Evolutionary conservation across 805 yeast genomes (phyloP).

Genomic region (Candida orba): DNA sequence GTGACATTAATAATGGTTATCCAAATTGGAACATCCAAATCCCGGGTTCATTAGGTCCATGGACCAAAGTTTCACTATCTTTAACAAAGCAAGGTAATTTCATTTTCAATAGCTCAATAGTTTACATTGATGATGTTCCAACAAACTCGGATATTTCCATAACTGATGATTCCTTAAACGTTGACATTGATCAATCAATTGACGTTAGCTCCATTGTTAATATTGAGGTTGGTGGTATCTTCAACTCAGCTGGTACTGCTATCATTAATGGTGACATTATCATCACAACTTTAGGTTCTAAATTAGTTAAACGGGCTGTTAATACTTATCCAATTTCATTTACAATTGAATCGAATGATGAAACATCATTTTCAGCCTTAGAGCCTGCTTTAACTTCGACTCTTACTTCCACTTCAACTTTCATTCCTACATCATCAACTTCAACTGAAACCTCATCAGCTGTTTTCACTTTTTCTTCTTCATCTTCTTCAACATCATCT

Average conservation of each 20-base stretch:
- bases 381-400: not conserved
- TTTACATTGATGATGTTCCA: conserved; percentile 2
- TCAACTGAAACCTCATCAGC: too few species aligned
- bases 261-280: not conserved
- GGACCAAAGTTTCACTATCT: not conserved
- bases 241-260: conserved; percentile 1
- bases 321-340: not conserved
- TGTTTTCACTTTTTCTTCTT: not conserved
- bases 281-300: not conserved
- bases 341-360: not conserved
- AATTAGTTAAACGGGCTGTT: not conserved
- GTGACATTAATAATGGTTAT: not conserved
- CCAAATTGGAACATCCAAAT: conserved; percentile 1
- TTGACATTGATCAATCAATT: not conserved
- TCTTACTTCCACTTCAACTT: not conserved
- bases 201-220: conserved; percentile 11
- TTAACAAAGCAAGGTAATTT: not conserved
- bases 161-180: not conserved
- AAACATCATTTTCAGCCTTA: not conserved
- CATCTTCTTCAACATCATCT: too few species aligned
- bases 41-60: conserved; percentile 4
- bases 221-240: not conserved
- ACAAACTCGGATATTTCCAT: conserved; percentile 6
- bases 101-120: not conserved
- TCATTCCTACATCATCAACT: not conserved